Conservation (phyloP, 257 asterid species). For the Cinchona pubescens region DNA sequence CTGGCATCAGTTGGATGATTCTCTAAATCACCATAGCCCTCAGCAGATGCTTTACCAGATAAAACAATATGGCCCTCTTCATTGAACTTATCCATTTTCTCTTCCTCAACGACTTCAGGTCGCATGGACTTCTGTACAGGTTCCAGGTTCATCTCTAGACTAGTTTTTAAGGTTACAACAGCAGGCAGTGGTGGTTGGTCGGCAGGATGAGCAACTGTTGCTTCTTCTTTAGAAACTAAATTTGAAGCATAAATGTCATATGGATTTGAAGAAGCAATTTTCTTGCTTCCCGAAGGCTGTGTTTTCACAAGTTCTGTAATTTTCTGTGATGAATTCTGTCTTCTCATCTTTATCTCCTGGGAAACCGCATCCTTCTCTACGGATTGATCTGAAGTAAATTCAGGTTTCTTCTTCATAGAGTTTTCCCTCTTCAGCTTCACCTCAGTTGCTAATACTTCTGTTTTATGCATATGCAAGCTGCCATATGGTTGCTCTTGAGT, state of each 20-base stretch:
- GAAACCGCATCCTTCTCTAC: constrained; percentile 34
- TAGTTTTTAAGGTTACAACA: constrained; percentile 29
- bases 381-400: constrained; percentile 39
- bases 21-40: constrained; percentile 42
- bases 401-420: constrained; percentile 41
- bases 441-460: constrained; percentile 39
- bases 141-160: constrained; percentile 46
- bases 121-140: constrained; percentile 28
- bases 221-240: constrained; percentile 36
- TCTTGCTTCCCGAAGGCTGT: constrained; percentile 42
- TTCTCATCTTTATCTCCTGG: constrained; percentile 46
- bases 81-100: constrained; percentile 35
- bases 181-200: constrained; percentile 30
- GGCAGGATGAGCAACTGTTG: constrained; percentile 33
- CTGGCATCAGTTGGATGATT: constrained; percentile 34
- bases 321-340: constrained; percentile 49
- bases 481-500: constrained; percentile 37
- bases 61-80: constrained; percentile 33
- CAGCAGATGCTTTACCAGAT: constrained; percentile 32
- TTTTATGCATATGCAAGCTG: constrained; percentile 28
- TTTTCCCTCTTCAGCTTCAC: constrained; percentile 36
- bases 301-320: constrained; percentile 38
- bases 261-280: constrained; percentile 34
- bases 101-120: constrained; percentile 37
- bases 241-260: constrained; percentile 25